A percentile compares a stretch with the other conserved stretches of the same genome.
phyloP scores from a whole-genome alignment of 768 basidiomycete species.

The Agrocybe pediades region DNA sequence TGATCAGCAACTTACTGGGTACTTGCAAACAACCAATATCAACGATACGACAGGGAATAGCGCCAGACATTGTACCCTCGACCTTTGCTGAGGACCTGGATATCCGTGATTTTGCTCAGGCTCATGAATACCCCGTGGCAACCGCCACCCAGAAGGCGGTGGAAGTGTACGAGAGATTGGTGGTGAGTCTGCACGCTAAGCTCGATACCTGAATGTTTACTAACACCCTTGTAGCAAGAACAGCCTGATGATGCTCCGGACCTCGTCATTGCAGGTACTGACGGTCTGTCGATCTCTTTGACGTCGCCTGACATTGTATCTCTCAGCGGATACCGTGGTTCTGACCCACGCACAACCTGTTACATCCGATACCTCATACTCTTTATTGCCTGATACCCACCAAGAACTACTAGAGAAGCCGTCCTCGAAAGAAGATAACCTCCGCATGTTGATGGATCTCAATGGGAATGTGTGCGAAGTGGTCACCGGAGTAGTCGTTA shows the following conservation, averaged over 20 bases:
- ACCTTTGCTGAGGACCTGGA: constrained; percentile 79
- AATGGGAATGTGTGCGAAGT: constrained; percentile 90
- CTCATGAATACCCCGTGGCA: constrained; percentile 41
- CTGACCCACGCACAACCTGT: constrained; percentile 71
- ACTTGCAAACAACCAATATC: neutral
- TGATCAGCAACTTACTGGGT: constrained; percentile 5
- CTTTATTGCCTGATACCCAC: constrained; percentile 45
- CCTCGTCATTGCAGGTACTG: constrained; percentile 66
- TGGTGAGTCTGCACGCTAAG: constrained; percentile 53
- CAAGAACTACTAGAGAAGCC: constrained; percentile 95
- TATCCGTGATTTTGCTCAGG: constrained; percentile 63
- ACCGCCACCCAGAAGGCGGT: constrained; percentile 39
- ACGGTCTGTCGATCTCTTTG: constrained; percentile 23
- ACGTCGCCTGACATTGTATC: constrained; percentile 68
- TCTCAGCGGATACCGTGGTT: constrained; percentile 92
- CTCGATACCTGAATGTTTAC: constrained; percentile 39
- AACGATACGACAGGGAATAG: constrained; percentile 33
- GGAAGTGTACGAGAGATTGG: constrained; percentile 38
- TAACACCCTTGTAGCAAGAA: constrained; percentile 61
- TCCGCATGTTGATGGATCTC: constrained; percentile 85
- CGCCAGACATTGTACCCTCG: constrained; percentile 44
- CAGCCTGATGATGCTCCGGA: constrained; percentile 38
- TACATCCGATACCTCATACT: constrained; percentile 56
- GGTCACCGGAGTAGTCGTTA: constrained; percentile 86
- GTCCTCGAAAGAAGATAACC: constrained; percentile 70